Base-by-base conservation (phyloP, 176 grass and related monocot genomes). In the Panicum miliaceum region DNA sequence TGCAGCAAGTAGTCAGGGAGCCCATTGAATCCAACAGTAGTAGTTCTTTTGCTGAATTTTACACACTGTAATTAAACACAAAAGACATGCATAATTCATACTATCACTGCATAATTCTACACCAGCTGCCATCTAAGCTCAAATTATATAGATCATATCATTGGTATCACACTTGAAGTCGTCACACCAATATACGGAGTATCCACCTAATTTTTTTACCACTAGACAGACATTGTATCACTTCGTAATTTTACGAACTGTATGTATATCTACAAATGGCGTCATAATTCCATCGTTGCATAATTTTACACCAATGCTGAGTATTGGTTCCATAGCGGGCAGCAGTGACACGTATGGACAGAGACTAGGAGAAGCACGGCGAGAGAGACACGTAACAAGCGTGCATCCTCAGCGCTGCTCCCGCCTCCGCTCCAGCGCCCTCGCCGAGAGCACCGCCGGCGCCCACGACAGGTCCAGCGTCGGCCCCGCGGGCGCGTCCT, bases 401-500 rank as follows among this genome's bases (percentile, higher is more conserved):
- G 10, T 14, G 36, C 35, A 25, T 19, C 16, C 27, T 79, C 42
- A 89, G 29, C 18, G 19, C 6, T 51, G 87, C 68, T 35, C 2
- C 40, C 42, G 34, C 27, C 76, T 54, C 69, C 86, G 72, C 19
- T 75, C 64, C 18, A 71, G 0, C 2, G 86, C 42, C 86, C 82
- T 75, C 51, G 77, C 87, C 19, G 82, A 84, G 42, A 89, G 54
- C 69, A 89, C 70, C 61, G 12, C 73, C 56, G 75, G 58, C 66
- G 80, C 65, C 73, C 84, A 81, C 57, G 84, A 82, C 47, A 90
- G 46, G 73, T 90, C 66, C 57, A 90, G 56, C 56, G 57, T 85
- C 0, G 79, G 81, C 47, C 1, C 67, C 46, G 36, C 25, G 0
- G 74, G 19, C 7, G 38, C 16, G 23, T 23, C 71, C 7, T 7